Evolutionary conservation across 768 basidiomycete species (phyloP).

Genomic region (Galerina marginata): DNA sequence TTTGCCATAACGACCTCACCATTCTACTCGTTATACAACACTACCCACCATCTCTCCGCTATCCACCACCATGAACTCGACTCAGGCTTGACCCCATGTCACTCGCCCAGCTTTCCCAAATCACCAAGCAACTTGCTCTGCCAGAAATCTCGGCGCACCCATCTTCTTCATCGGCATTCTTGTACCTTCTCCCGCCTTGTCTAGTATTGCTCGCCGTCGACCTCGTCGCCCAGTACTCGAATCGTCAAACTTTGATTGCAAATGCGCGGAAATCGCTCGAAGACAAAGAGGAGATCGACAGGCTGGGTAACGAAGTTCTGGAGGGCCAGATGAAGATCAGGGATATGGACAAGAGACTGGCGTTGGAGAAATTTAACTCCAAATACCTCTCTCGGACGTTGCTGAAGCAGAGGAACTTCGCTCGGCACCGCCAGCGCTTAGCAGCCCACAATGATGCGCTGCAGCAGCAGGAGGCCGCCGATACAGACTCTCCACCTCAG

Average conservation of each 20-base stretch:
- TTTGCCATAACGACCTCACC: not conserved
- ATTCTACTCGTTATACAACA: not conserved
- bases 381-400: constrained; percentile 24
- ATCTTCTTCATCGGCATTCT: constrained; percentile 29
- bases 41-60: not conserved
- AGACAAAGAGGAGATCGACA: constrained; percentile 14
- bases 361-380: constrained; percentile 22
- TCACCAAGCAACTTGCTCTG: constrained; percentile 15
- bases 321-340: constrained; percentile 33
- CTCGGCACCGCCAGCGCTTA: constrained; percentile 29
- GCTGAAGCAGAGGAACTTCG: constrained; percentile 31
- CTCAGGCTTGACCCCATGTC: constrained; percentile 1
- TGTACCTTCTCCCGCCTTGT: constrained; percentile 39
- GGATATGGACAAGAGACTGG: constrained; percentile 33
- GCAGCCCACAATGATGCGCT: constrained; percentile 10
- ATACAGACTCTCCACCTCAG: constrained; percentile 12
- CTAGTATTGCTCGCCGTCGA: constrained; percentile 39
- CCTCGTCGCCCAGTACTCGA: constrained; percentile 28
- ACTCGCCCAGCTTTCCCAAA: not conserved
- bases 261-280: constrained; percentile 10
- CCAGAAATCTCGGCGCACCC: constrained; percentile 17
- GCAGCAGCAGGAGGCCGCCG: constrained; percentile 2
- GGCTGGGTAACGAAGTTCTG: constrained; percentile 29
- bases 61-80: constrained; percentile 2
- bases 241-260: constrained; percentile 22